A percentile compares a stretch with the other conserved stretches of the same genome.
phyloP scores from a whole-genome alignment of 106 monocot genomes.

The Dendrobium chrysotoxum region DNA sequence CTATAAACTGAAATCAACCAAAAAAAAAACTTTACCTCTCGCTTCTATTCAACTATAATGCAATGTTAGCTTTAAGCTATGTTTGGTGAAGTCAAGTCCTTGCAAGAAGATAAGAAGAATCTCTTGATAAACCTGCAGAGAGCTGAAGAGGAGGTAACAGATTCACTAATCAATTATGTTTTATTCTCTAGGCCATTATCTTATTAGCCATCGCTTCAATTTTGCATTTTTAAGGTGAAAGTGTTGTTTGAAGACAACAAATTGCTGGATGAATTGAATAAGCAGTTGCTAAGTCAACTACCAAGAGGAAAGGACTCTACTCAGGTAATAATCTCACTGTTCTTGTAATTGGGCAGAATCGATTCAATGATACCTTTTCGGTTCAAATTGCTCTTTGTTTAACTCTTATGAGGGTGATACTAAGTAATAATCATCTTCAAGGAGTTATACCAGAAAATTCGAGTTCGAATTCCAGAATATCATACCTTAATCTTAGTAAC shows the following conservation, averaged over 20 bases:
- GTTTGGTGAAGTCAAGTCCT: slow-evolving; percentile 43
- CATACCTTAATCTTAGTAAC: slow-evolving; percentile 49
- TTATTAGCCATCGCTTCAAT: neutral
- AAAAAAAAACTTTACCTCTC: no score
- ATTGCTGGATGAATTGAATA: slow-evolving; percentile 71
- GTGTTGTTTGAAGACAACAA: slow-evolving; percentile 67
- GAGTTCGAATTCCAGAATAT: slow-evolving; percentile 25
- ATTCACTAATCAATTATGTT: neutral
- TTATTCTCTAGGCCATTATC: slow-evolving; percentile 10
- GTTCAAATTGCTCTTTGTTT: slow-evolving; percentile 26
- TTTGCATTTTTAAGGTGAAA: slow-evolving; percentile 46
- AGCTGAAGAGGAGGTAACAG: slow-evolving; percentile 82
- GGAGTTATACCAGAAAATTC: slow-evolving; percentile 37
- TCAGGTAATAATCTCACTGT: slow-evolving; percentile 29
- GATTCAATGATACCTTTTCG: slow-evolving; percentile 53
- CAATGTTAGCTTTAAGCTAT: slow-evolving; percentile 6
- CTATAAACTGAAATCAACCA: no score
- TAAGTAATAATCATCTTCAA: slow-evolving; percentile 35
- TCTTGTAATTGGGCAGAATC: slow-evolving; percentile 43
- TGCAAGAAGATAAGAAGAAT: slow-evolving; percentile 66
- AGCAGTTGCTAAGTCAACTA: slow-evolving; percentile 39
- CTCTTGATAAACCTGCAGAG: slow-evolving; percentile 57
- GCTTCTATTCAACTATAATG: neutral
- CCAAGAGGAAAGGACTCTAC: slow-evolving; percentile 49
- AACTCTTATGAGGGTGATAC: slow-evolving; percentile 42